These are phyloP conservation scores for Trifolium subterraneum DNA, from an alignment of 306 rosid species.

Conservation along the genomic window DNA sequence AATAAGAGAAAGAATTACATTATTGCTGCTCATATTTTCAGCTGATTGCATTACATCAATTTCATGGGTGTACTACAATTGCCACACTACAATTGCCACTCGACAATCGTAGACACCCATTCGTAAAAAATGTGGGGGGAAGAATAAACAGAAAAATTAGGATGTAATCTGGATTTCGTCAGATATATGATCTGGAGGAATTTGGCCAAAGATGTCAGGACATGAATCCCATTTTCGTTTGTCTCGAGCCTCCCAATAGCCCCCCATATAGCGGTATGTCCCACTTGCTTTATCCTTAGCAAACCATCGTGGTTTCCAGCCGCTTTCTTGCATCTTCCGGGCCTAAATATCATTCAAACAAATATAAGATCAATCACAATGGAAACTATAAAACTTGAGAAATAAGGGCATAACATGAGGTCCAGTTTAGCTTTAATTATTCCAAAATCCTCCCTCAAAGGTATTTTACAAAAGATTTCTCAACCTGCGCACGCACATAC, in stretches of 20 bases:
- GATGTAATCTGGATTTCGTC: constrained; percentile 52
- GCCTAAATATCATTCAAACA: constrained; percentile 64
- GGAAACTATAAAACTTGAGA: constrained; percentile 1
- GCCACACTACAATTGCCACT: constrained; percentile 33
- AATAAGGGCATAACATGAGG: constrained; percentile 6
- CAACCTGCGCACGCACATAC: too few species aligned
- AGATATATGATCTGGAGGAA: constrained; percentile 68
- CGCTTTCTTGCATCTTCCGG: constrained; percentile 95
- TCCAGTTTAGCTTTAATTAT: constrained; percentile 6
- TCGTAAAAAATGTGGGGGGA: constrained; percentile 48
- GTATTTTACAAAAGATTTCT: too few species aligned
- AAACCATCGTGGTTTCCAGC: constrained; percentile 98
- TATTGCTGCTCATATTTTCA: constrained; percentile 53
- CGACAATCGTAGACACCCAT: constrained; percentile 43
- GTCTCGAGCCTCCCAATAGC: constrained; percentile 94
- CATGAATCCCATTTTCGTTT: constrained; percentile 78
- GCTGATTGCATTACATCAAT: constrained; percentile 58
- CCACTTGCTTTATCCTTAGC: constrained; percentile 75
- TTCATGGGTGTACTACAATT: constrained; percentile 47
- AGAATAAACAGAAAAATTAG: constrained; percentile 44
- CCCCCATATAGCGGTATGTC: constrained; percentile 78
- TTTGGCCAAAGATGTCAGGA: constrained; percentile 93
- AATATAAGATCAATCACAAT: constrained; percentile 26
- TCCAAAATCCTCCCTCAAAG: constrained; percentile 6
- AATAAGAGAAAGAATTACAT: constrained; percentile 37